These are phyloP conservation scores for Pseudonectria foliicola DNA, from an alignment of 2,329 filamentous ascomycete genomes.

Conservation along the genomic window DNA sequence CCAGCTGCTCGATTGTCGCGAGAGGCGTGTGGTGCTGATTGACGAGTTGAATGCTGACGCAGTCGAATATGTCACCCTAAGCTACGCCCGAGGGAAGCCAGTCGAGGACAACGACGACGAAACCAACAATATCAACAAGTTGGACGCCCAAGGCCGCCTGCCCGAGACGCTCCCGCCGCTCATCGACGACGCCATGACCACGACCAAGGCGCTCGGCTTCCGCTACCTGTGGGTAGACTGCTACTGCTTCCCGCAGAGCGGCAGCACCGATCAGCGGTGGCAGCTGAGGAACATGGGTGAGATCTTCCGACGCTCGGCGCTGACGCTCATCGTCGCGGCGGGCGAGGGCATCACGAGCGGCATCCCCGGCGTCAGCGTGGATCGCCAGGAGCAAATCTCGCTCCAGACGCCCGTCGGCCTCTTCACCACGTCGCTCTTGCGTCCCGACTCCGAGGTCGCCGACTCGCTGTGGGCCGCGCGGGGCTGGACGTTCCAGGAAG, in stretches of 20 bases:
- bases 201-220: constrained; percentile 26
- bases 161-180: constrained; percentile 23
- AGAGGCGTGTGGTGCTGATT: constrained; percentile 22
- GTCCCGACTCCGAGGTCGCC: constrained; percentile 29
- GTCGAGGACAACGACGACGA: constrained; percentile 11
- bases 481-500: constrained; percentile 32
- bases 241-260: constrained; percentile 27
- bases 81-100: constrained; percentile 26
- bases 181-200: constrained; percentile 26
- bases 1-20: constrained; percentile 26
- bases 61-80: constrained; percentile 28
- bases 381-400: constrained; percentile 29
- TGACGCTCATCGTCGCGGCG: constrained; percentile 31
- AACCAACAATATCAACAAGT: constrained; percentile 1
- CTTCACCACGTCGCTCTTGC: constrained; percentile 29
- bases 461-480: constrained; percentile 28
- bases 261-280: constrained; percentile 16
- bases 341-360: constrained; percentile 23
- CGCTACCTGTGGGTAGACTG: constrained; percentile 33
- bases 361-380: constrained; percentile 28
- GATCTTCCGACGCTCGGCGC: constrained; percentile 26
- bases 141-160: constrained; percentile 6
- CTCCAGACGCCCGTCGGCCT: constrained; percentile 25
- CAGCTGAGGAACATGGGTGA: constrained; percentile 27
- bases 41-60: constrained; percentile 18